These are phyloP conservation scores for Solanum tarijense DNA, from an alignment of 257 asterid genomes.

Conservation along the genomic window DNA sequence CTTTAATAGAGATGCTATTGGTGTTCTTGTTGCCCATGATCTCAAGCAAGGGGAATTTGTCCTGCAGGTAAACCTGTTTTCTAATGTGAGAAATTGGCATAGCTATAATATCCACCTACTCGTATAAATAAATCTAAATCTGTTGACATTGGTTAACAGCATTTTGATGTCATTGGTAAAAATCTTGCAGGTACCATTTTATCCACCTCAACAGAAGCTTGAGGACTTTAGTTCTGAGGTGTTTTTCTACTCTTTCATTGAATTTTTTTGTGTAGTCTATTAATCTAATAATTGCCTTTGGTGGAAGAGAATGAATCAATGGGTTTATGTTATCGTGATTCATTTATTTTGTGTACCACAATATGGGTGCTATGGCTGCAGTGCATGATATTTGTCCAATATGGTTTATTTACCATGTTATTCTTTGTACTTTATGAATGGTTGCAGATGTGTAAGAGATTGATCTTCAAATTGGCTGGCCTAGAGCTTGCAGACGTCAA, in stretches of 20 bases:
- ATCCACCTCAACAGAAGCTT: slow-evolving; percentile 89
- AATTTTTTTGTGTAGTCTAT: background rate
- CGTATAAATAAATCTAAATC: background rate
- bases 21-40: slow-evolving; percentile 95
- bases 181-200: slow-evolving; percentile 67
- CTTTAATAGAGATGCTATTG: slow-evolving; percentile 73
- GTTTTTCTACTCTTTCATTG: background rate
- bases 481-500: slow-evolving; percentile 72
- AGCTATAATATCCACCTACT: background rate
- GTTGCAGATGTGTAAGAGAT: slow-evolving; percentile 59
- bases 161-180: background rate
- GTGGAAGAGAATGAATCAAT: background rate
- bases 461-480: slow-evolving; percentile 68
- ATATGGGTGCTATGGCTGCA: background rate
- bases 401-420: background rate
- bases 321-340: background rate
- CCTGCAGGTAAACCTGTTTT: slow-evolving; percentile 54
- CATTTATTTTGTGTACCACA: background rate
- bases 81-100: background rate
- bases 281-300: background rate
- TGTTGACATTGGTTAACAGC: background rate
- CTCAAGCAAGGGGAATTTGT: slow-evolving; percentile 86
- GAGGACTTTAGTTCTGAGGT: slow-evolving; percentile 72
- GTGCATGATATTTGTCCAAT: background rate
- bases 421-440: background rate